Base-by-base conservation (phyloP, 2,329 filamentous ascomycete genomes). In the Beauveria brongniartii region DNA sequence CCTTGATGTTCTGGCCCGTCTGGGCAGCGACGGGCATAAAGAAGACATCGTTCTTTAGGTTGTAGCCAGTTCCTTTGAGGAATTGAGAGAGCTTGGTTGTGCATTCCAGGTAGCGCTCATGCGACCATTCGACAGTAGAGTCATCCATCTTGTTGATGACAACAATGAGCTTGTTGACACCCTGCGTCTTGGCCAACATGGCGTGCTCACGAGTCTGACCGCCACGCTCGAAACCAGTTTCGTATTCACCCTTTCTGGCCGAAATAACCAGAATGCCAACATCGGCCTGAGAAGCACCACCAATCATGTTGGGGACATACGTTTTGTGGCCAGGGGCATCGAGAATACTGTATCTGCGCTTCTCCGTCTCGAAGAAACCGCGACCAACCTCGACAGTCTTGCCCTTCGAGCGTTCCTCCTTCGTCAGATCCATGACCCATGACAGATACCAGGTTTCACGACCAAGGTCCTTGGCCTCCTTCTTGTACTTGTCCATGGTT, bases 101-200 rank as follows among this genome's bases (percentile, higher is more conserved):
- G 75, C 94, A 99, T 77, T 99, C 94, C 70, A 91, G 87, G 79
- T 91, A 99, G 61, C 94, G 88, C 46, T 90, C 90, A 69, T 97
- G 86, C 59, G 90, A 94, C 95, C 95, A 99, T 71, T 96, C 85
- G 56, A 99, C 95, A 3, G 94, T 99, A 12, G 88, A 81, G 72
- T 99, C 94, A 72, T 99, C 94, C 95, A 99, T 99, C 82, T 99
- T 99, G 85, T 99, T 99, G 73, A 97, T 92, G 58, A 84, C 94
- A 34, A 99, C 88, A 51, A 97, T 82, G 61, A 99, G 83, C 78
- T 97, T 97, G 82, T 96, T 96, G 63, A 99, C 94, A 76, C 94
- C 94, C 73, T 96, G 93, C 1, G 95, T 99, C 79, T 97, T 96
- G 67, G 95, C 95, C 72, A 99, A 82, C 81, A 99, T 91, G 61